A percentile compares a stretch with the other conserved stretches of the same genome.
Evolutionary conservation across 371 early-diverging fungal genomes (phyloP).

Genomic region (Lichtheimia ornata): DNA sequence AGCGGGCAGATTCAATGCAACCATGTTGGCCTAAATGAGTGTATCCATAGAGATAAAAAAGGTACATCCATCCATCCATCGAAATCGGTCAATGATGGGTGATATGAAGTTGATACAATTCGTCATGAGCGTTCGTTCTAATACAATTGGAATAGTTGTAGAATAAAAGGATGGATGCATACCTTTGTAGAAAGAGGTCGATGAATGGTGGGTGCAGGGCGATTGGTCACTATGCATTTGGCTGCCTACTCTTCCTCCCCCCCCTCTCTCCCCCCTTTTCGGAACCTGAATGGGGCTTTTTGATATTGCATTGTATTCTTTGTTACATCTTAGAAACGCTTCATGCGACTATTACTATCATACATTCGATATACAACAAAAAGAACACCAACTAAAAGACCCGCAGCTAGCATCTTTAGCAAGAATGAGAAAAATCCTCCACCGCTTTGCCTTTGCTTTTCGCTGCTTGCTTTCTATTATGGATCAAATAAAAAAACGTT

Average conservation of each 20-base stretch:
- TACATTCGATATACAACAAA: slow-evolving; percentile 61
- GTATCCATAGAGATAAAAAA: not conserved
- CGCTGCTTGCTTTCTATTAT: not conserved
- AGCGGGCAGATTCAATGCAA: slow-evolving; percentile 67
- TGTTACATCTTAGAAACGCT: slow-evolving; percentile 53
- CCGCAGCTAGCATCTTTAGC: slow-evolving; percentile 58
- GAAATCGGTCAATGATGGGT: not conserved
- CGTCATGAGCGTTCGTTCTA: not conserved
- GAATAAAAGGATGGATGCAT: slow-evolving; percentile 7
- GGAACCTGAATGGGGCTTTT: too few species aligned
- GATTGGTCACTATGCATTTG: not conserved
- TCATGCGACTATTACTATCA: slow-evolving; percentile 62
- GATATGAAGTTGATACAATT: not conserved
- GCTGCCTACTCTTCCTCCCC: not conserved
- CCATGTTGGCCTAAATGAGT: slow-evolving; percentile 44
- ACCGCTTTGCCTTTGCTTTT: slow-evolving; percentile 13
- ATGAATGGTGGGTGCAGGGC: too few species aligned
- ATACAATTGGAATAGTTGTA: not conserved
- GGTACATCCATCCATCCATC: slow-evolving; percentile 5
- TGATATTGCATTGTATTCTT: too few species aligned
- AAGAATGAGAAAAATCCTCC: slow-evolving; percentile 52
- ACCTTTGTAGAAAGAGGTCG: slow-evolving; percentile 12
- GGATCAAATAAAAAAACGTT: not conserved
- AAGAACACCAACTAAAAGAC: slow-evolving; percentile 56
- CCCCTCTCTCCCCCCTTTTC: not conserved